Conservation (phyloP, 208 protist genomes). For the Crithidia sp. region DNA sequence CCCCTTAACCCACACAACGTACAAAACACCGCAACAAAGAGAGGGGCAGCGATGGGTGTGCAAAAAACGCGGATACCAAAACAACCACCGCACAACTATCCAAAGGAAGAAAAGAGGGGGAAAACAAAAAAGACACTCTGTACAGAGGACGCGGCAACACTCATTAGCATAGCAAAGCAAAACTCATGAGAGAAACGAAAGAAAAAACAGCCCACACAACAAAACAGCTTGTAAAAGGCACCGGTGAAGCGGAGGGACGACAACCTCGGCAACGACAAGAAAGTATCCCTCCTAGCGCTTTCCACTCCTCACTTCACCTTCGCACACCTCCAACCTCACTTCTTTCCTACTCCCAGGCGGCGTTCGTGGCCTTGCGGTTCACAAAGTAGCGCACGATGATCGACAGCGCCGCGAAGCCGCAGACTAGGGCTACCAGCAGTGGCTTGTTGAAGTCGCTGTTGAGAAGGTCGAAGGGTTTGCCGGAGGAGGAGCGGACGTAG, state of each 20-base stretch:
- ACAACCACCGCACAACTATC: background rate
- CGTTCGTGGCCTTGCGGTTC: constrained; percentile 68
- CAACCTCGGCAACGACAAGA: background rate
- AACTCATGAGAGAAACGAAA: background rate
- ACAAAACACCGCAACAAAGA: background rate
- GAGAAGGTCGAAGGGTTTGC: constrained; percentile 92
- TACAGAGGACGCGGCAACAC: no score
- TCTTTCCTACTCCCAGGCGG: constrained; percentile 65
- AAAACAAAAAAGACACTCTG: background rate
- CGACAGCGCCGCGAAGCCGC: constrained; percentile 61
- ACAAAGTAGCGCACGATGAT: constrained; percentile 75
- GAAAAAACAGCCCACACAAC: background rate
- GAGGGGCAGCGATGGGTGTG: no score
- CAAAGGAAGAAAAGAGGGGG: background rate
- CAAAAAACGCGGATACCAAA: background rate
- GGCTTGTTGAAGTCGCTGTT: constrained; percentile 93
- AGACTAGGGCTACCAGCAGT: constrained; percentile 73
- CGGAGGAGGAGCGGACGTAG: constrained; percentile 86
- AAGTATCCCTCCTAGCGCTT: background rate
- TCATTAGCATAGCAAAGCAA: background rate
- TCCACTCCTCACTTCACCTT: background rate
- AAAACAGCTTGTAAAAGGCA: no score
- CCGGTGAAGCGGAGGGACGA: no score
- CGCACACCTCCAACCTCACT: background rate
- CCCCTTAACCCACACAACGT: background rate